Evolutionary conservation across 2,329 filamentous ascomycete species (phyloP), one percentile per base, ranked within the genome.

Genomic region (Cercospora sesami): DNA sequence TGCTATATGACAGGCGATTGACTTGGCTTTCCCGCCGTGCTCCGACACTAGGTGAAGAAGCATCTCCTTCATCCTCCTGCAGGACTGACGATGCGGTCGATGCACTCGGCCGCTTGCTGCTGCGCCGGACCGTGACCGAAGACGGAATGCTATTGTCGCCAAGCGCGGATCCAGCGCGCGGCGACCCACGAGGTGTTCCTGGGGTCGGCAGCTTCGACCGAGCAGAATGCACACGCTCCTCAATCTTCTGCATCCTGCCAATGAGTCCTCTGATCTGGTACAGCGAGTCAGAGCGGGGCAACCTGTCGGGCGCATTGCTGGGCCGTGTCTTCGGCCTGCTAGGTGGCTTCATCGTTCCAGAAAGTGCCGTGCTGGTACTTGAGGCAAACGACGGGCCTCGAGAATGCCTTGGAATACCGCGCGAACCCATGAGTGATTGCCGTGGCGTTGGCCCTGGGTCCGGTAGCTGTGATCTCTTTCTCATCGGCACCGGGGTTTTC

Each of bases 171-270:
- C 62, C 69, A 30, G 74, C 64, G 60, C 92, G 87, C 23, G 94
- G 93, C n/a, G 93, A 96, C 4, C 87, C 86, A 59, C 90, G 89
- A 18, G 94, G 93, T 4, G 94, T 93, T 0, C 84, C 86, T 7
- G 94, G 92, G 1, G 91, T 92, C 2, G 95, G 95, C 21, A 99
- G 86, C 80, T 95, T 97, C 45, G 94, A 97, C 73, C 93, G 89
- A 18, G 91, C 95, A 26, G 90, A 93, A 69, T 98, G 93, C 9
- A 99, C 94, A 55, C 95, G 88, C 71, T 95, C 92, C 79, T 98
- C 95, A 69, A 99, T 89, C 73, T 93, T 92, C 80, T 97, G 93
- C 93, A 98, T 97, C 81, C 98, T 95, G 30, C 93, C 94, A 67
- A 96, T 97, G 72, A 99, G 89, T 31, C 90, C 91, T 71, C 94